Conservation (phyloP, 495 filamentous ascomycete species). For the Penicillium parvum region DNA sequence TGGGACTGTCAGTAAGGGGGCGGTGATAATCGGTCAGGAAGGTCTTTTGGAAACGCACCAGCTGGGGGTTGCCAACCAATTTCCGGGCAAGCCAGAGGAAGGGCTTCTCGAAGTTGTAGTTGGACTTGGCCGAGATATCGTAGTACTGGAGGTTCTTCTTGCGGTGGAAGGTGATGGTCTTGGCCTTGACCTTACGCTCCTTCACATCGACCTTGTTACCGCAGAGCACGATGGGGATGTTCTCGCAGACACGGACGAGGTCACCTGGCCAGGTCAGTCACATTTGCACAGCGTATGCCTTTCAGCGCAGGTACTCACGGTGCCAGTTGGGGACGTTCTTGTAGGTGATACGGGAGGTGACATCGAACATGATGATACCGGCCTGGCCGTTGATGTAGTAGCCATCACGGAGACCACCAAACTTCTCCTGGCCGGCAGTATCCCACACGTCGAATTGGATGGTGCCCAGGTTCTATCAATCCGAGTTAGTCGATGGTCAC, state of each 20-base stretch:
- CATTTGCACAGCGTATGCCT: neutral
- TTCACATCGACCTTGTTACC: conserved; percentile 99
- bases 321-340: conserved; percentile 99
- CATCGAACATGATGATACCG: conserved; percentile 99
- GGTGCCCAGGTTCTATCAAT: conserved; percentile 75
- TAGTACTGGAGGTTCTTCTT: conserved; percentile 99
- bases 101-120: conserved; percentile 99
- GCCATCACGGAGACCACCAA: conserved; percentile 97
- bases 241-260: conserved; percentile 98
- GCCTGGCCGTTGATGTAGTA: conserved; percentile 99
- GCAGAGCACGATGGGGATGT: conserved; percentile 95
- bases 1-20: conserved; percentile 10
- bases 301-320: conserved; percentile 60
- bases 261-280: conserved; percentile 62
- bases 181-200: conserved; percentile 99
- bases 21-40: neutral
- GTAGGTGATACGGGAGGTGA: conserved; percentile 99
- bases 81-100: conserved; percentile 99
- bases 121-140: conserved; percentile 99
- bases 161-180: conserved; percentile 99
- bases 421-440: conserved; percentile 99
- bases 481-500: conserved; percentile 37
- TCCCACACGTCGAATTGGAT: conserved; percentile 99
- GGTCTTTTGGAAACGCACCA: conserved; percentile 65
- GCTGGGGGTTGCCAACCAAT: conserved; percentile 85